Base-by-base conservation (phyloP, 768 basidiomycete genomes). In the Pulveroboletus sp. region DNA sequence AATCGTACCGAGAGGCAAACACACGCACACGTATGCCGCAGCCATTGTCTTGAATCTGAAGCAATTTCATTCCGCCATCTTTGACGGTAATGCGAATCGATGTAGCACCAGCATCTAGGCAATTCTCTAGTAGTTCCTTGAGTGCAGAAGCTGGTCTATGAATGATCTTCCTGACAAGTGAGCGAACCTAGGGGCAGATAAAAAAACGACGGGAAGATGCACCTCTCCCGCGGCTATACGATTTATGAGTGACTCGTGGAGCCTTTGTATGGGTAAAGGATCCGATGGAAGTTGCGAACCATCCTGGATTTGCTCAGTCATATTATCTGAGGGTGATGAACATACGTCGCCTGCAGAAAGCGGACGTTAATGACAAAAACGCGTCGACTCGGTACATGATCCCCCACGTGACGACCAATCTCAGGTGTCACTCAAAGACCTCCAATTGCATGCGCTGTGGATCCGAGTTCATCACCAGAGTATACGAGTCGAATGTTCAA, bases 41-140 rank as follows among this genome's bases (percentile, higher is more conserved):
- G 0, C 96, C 95, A 64, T 99, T 96, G 63, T 99, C 96, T 61
- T 93, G 89, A 46, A 98, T 94, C 69, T 96, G 92, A 33, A 98
- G 77, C 14, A 94, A 72, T 65, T 95, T 98, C 74, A 97, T 73
- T 4, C 96, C 96, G 1, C 95, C 96, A 55, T 99, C 95, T 69
- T 96, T 97, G 57, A 94, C 77, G 0, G 84, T 89, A 46, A 98
- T 74, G 33, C 86, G 83, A 63, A 98, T 92, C 0, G 83, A 83
- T 0, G 89, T 93, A 21, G 91, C 75, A 0, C 90, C 86, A 0
- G 96, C 96, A 70, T 99, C 96, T n/a, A 99, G 76, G 18, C 85
- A 78, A 58, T 99, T 98, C 69, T 99, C 96, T 12, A 99, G 73
- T 1, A 98, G 76, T 66, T 98, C 96, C 66, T 99, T 99, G 47